Evolutionary conservation across 116 monocot genomes (phyloP), one percentile per base, ranked within the genome.

Genomic region (Zostera marina): DNA sequence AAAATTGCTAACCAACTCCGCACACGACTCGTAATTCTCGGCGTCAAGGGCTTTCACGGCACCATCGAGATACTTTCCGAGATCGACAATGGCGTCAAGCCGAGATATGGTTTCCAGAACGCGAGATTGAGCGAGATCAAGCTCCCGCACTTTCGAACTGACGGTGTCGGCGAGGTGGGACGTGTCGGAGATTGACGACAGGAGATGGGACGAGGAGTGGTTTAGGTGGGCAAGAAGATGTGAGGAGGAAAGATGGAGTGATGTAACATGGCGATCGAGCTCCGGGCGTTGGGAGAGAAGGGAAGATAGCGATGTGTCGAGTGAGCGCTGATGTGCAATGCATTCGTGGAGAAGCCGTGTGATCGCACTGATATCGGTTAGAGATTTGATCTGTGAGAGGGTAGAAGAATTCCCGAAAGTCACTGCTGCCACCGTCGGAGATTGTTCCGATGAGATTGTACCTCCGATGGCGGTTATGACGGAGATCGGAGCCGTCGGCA

Each of bases 301-400:
- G 59, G 84, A 70, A 44, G 82, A 77, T 42, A 89, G 77, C 32
- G 68, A 66, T 67, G 75, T 69, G 66, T 84, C 89, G 60, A 82
- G 80, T 48, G 68, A 68, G 22, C 96, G 79, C 78, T 96, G 89
- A 68, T 88, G 77, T 64, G 96, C 96, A 66, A 96, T 64, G 96
- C 89, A 89, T 56, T 82, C 80, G 69, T 96, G 94, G 66, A 96
- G 82, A 69, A 96, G 88, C 47, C 80, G 82, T 40, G 87, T 93
- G 73, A 84, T 79, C 58, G 88, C 68, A 16, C 79, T 84, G 44
- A 84, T 84, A 53, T 93, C 88, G 20, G 88, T 88, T 9, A 93
- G 81, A 59, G 71, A 22, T 16, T 79, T 77, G 66, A 93, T 81
- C 48, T 75, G 77, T 40, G 61, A 15, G 3, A 87, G 59, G 11